phyloP scores from a whole-genome alignment of 2,329 filamentous ascomycete species.

The Aspergillus luchuensis region DNA sequence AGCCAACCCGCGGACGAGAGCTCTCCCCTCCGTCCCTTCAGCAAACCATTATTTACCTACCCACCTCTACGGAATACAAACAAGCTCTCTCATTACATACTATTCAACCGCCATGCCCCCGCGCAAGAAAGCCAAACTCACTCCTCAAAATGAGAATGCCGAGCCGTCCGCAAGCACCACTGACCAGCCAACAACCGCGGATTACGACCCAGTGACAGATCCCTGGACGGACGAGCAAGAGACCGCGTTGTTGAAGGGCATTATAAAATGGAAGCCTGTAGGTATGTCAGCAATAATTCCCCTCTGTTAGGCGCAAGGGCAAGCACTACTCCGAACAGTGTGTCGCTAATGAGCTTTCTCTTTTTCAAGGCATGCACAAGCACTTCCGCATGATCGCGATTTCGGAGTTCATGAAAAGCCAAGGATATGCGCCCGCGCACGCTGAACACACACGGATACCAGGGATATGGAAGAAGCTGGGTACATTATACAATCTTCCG shows the following conservation, averaged over 20 bases:
- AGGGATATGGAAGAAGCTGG: constrained; percentile 87
- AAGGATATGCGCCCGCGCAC: constrained; percentile 70
- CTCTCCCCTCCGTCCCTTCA: background rate
- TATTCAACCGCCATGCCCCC: constrained; percentile 41
- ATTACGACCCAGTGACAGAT: constrained; percentile 61
- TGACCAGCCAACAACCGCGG: constrained; percentile 37
- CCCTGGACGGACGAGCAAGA: constrained; percentile 96
- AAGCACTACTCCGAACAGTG: background rate
- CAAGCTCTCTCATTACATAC: background rate
- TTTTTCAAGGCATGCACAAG: constrained; percentile 72
- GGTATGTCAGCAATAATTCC: constrained; percentile 55
- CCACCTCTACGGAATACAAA: background rate
- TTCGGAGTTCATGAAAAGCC: constrained; percentile 74
- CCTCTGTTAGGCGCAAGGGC: background rate
- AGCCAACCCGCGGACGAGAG: background rate
- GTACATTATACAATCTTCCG: constrained; percentile 79
- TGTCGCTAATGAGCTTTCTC: constrained; percentile 10
- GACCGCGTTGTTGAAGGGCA: constrained; percentile 85
- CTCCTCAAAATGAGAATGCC: constrained; percentile 31
- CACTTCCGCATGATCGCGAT: constrained; percentile 91
- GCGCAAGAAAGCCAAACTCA: constrained; percentile 64
- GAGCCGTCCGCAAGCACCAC: constrained; percentile 33
- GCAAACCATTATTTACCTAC: background rate
- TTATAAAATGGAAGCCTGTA: constrained; percentile 95
- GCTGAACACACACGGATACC: constrained; percentile 80